A percentile compares a stretch with the other conserved stretches of the same genome.
Evolutionary conservation across 129 eudicot species (phyloP).

Genomic region (Arctium lappa): DNA sequence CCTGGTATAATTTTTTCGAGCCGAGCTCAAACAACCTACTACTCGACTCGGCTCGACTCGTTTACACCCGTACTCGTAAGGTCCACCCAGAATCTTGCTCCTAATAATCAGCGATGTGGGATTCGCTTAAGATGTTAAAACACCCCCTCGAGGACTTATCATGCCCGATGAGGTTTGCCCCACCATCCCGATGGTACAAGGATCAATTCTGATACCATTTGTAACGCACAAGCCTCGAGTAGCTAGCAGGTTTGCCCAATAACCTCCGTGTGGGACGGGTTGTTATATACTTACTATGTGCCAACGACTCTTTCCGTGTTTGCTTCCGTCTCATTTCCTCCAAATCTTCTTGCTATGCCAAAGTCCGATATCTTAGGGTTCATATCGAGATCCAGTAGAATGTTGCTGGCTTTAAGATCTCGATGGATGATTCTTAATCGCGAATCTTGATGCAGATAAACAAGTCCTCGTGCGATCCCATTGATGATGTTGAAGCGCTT

Average conservation of each 20-base stretch:
- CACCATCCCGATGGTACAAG: too few relatives aligned
- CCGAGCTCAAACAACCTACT: too few relatives aligned
- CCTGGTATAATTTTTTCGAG: too few relatives aligned
- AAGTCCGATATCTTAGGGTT: conserved; percentile 46
- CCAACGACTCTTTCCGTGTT: conserved; percentile 38
- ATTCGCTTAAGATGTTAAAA: too few relatives aligned
- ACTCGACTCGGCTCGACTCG: too few relatives aligned
- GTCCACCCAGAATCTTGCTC: too few relatives aligned
- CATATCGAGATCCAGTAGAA: conserved; percentile 35
- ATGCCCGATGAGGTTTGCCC: too few relatives aligned
- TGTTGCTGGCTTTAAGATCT: conserved; percentile 41
- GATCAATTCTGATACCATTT: too few relatives aligned
- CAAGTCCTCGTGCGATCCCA: conserved; percentile 47
- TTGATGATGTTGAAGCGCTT: conserved; percentile 31
- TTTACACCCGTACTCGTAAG: too few relatives aligned
- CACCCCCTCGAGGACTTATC: too few relatives aligned
- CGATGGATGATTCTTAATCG: conserved; percentile 45
- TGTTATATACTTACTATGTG: conserved; percentile 25
- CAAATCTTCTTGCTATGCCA: conserved; percentile 37
- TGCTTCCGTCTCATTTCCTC: conserved; percentile 30
- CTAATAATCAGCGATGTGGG: too few relatives aligned
- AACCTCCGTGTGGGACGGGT: not conserved
- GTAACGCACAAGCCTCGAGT: too few relatives aligned
- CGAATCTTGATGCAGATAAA: conserved; percentile 51
- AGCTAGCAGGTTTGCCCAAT: not conserved